Conservation (phyloP, 2,329 filamentous ascomycete genomes). For the Xylaria sp. region DNA sequence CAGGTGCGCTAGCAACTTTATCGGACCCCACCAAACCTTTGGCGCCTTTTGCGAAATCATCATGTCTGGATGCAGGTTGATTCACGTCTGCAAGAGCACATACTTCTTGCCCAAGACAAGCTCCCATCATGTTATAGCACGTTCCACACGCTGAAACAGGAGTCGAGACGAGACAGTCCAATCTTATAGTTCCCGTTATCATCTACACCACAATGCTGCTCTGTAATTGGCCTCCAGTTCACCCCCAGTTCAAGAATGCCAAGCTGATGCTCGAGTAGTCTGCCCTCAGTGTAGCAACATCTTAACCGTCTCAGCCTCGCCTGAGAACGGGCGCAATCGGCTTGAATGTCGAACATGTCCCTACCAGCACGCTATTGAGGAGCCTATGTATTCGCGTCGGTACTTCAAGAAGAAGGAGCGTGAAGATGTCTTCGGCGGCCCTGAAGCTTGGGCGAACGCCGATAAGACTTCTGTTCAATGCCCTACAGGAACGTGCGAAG, state of each 20-base stretch:
- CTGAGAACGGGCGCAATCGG: slow-evolving; percentile 73
- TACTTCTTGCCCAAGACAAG: slow-evolving; percentile 1
- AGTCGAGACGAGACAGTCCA: slow-evolving; percentile 7
- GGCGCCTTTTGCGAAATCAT: slow-evolving; percentile 21
- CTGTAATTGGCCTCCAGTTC: slow-evolving; percentile 59
- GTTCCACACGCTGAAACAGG: slow-evolving; percentile 6
- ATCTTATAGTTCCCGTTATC: background rate
- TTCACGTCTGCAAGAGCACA: slow-evolving; percentile 7
- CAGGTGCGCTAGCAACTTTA: background rate
- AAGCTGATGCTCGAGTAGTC: slow-evolving; percentile 57
- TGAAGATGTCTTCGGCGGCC: slow-evolving; percentile 90
- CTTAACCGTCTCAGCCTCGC: slow-evolving; percentile 74
- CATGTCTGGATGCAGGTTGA: slow-evolving; percentile 1
- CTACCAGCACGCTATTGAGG: slow-evolving; percentile 85
- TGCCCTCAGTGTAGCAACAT: slow-evolving; percentile 87
- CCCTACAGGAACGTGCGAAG: slow-evolving; percentile 81
- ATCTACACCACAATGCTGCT: slow-evolving; percentile 67
- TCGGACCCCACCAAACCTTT: slow-evolving; percentile 28
- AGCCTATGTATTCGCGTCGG: slow-evolving; percentile 82
- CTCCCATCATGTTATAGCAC: slow-evolving; percentile 43
- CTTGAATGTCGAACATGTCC: slow-evolving; percentile 97
- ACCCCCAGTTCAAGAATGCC: slow-evolving; percentile 9
- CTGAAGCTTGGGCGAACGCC: slow-evolving; percentile 90
- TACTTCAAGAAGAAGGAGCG: slow-evolving; percentile 88
- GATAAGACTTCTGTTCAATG: slow-evolving; percentile 88